Evolutionary conservation across 352 stramenopile genomes (phyloP).

Genomic region (Globisporangium megalacanthum): DNA sequence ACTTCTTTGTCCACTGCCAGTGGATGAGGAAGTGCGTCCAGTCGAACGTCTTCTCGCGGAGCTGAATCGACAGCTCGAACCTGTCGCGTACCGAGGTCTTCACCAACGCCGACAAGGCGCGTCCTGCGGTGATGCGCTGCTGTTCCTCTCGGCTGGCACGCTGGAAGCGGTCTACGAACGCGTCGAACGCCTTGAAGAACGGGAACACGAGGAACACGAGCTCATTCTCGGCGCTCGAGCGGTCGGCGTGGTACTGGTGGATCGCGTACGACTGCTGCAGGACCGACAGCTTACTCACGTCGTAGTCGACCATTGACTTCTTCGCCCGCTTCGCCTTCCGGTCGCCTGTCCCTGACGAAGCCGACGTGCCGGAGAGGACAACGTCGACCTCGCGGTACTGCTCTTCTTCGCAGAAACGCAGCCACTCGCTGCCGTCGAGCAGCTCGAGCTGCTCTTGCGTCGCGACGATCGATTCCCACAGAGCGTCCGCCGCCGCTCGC

Average conservation of each 20-base stretch:
- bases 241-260: constrained; percentile 66
- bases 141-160: constrained; percentile 1
- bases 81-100: constrained; percentile 48
- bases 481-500: constrained; percentile 19
- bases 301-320: constrained; percentile 19
- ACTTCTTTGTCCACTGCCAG: constrained; percentile 76
- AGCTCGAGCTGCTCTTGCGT: constrained; percentile 44
- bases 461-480: constrained; percentile 35
- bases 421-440: constrained; percentile 54
- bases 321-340: constrained; percentile 15
- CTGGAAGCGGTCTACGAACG: constrained; percentile 32
- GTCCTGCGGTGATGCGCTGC: constrained; percentile 1
- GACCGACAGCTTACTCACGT: constrained; percentile 44
- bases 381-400: constrained; percentile 51
- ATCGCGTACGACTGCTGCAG: constrained; percentile 84
- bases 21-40: constrained; percentile 84
- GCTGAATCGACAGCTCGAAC: constrained; percentile 76
- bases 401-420: constrained; percentile 68
- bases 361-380: constrained; percentile 15
- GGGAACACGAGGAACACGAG: constrained; percentile 69
- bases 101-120: constrained; percentile 18
- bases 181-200: constrained; percentile 57
- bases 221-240: constrained; percentile 66
- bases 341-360: constrained; percentile 9
- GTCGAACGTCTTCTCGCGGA: constrained; percentile 46